phyloP scores from a whole-genome alignment of 306 rosid genomes.

The Argentina anserina region DNA sequence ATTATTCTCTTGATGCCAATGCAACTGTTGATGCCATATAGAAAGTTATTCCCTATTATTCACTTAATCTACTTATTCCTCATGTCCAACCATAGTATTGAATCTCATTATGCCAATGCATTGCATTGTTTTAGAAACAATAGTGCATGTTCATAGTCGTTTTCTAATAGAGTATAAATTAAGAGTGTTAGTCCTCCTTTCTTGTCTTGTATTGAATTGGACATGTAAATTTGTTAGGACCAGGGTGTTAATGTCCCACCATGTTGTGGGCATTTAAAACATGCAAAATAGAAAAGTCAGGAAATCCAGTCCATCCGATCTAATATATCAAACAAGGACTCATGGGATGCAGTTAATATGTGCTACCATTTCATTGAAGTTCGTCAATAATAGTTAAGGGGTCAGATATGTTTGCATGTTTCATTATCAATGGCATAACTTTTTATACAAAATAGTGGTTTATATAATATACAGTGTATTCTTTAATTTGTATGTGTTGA shows the following conservation, averaged over 20 bases:
- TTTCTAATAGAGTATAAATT: not conserved
- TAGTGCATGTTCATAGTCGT: not conserved
- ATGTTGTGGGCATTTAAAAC: not conserved
- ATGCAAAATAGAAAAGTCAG: not conserved
- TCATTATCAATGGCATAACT: not conserved
- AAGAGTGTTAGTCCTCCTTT: not conserved
- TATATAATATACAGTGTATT: not conserved
- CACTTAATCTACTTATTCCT: not conserved
- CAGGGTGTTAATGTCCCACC: not conserved
- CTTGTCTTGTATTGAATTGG: not conserved
- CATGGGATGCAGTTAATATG: not conserved
- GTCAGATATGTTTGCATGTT: slow-evolving; percentile 16
- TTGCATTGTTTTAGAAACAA: not conserved
- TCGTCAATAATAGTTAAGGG: no score
- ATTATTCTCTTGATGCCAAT: not conserved
- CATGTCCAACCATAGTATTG: not conserved
- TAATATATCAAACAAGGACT: not conserved
- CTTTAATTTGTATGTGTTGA: slow-evolving; percentile 18
- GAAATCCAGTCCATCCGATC: not conserved
- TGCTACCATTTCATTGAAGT: no score
- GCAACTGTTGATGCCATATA: not conserved
- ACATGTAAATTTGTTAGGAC: not conserved
- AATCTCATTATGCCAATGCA: not conserved
- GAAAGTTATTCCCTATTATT: not conserved
- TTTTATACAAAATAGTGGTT: not conserved